Percentiles rank a stretch among this genome's conserved stretches.
Evolutionary conservation across 129 eudicot species (phyloP).

Genomic region (Flaveria brownii): DNA sequence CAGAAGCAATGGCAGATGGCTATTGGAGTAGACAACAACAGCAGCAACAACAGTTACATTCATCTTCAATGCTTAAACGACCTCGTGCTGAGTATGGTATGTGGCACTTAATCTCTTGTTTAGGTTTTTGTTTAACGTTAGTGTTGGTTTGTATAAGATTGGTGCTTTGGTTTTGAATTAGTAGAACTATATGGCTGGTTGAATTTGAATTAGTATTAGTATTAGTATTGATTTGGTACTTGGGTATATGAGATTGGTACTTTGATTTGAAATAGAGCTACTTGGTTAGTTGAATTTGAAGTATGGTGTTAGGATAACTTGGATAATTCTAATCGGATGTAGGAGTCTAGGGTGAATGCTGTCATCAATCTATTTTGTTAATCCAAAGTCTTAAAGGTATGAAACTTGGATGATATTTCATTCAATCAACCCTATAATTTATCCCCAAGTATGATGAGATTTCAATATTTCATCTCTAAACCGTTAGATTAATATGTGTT

Average conservation of each 20-base stretch:
- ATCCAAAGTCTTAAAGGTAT: neutral
- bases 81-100: constrained; percentile 55
- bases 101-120: neutral
- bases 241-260: neutral
- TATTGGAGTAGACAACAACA: constrained; percentile 32
- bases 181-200: neutral
- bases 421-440: neutral
- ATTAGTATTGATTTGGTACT: neutral
- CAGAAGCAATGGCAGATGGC: constrained; percentile 46
- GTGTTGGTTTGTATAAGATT: neutral
- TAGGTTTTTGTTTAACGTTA: neutral
- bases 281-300: neutral
- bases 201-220: neutral
- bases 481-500: constrained; percentile 1
- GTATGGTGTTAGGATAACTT: neutral
- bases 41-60: constrained; percentile 13
- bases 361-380: neutral
- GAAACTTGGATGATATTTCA: neutral
- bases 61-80: constrained; percentile 41
- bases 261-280: neutral
- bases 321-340: neutral
- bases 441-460: neutral
- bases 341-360: neutral
- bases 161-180: neutral
- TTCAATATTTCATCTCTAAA: too few species aligned